Evolutionary conservation across 768 basidiomycete species (phyloP).

Genomic region (Lepiota brunneoincarnata): DNA sequence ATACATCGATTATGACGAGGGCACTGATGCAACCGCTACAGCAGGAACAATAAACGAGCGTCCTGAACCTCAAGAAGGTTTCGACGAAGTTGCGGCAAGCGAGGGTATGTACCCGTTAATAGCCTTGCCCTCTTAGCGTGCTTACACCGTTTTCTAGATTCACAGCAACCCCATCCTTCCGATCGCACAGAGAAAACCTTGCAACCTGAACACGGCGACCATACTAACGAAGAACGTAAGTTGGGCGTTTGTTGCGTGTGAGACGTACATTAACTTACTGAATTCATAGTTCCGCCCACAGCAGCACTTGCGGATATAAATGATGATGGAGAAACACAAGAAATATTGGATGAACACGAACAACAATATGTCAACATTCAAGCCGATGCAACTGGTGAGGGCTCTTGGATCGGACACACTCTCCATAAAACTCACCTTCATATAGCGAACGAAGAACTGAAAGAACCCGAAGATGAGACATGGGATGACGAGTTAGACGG

Average conservation of each 20-base stretch:
- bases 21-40: not conserved
- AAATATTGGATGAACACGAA: not conserved
- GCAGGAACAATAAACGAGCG: not conserved
- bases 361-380: not conserved
- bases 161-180: not conserved
- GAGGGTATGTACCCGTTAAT: not conserved
- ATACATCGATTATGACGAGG: not conserved
- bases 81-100: not conserved
- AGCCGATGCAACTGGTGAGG: slow-evolving; percentile 1
- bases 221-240: slow-evolving; percentile 4
- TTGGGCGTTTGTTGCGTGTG: not conserved
- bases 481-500: slow-evolving; percentile 37
- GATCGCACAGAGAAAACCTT: not conserved
- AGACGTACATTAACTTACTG: no score
- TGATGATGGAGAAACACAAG: not conserved
- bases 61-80: not conserved
- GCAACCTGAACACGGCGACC: not conserved
- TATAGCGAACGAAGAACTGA: slow-evolving; percentile 13
- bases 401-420: not conserved
- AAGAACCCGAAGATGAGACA: slow-evolving; percentile 36
- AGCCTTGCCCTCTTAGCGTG: not conserved
- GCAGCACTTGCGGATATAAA: not conserved
- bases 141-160: not conserved
- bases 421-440: not conserved
- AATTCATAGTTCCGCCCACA: not conserved